Percentiles rank a stretch among this genome's conserved stretches.
Evolutionary conservation across 2,329 filamentous ascomycete genomes (phyloP).

Genomic region (Scedosporium minutisporum): DNA sequence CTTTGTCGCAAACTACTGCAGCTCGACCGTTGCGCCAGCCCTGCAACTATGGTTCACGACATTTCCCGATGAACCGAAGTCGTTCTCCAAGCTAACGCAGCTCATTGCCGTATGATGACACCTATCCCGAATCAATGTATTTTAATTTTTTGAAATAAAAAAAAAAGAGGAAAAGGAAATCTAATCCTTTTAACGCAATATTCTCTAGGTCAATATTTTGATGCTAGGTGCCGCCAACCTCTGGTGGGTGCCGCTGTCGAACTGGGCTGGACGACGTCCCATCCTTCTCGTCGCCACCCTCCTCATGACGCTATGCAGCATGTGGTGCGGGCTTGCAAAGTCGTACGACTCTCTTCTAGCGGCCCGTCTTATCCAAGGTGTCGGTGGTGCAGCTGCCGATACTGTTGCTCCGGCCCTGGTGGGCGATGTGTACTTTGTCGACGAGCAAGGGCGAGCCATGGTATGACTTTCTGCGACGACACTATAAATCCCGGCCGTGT

Average conservation of each 20-base stretch:
- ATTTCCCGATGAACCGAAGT: constrained; percentile 17
- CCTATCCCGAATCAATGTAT: background rate
- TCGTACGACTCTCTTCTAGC: constrained; percentile 61
- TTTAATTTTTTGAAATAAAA: background rate
- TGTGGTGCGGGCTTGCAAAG: constrained; percentile 15
- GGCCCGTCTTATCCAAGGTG: constrained; percentile 75
- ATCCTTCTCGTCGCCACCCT: constrained; percentile 20
- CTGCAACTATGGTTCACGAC: constrained; percentile 20
- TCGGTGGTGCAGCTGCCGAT: constrained; percentile 82
- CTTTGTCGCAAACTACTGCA: constrained; percentile 23
- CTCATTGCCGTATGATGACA: constrained; percentile 20
- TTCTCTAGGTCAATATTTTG: constrained; percentile 20
- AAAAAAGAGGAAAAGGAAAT: background rate
- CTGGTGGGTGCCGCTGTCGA: constrained; percentile 26
- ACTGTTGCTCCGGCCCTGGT: constrained; percentile 80
- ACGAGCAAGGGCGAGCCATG: constrained; percentile 77
- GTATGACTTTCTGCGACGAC: background rate
- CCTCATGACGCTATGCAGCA: constrained; percentile 15
- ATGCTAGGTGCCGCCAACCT: constrained; percentile 24
- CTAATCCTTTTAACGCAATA: background rate
- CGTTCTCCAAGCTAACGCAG: constrained; percentile 16
- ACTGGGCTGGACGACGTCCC: constrained; percentile 22
- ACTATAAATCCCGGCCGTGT: background rate
- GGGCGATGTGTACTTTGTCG: constrained; percentile 84
- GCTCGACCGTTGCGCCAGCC: constrained; percentile 21